Conservation (phyloP, 768 basidiomycete species). For the Lactarius sanguifluus region DNA sequence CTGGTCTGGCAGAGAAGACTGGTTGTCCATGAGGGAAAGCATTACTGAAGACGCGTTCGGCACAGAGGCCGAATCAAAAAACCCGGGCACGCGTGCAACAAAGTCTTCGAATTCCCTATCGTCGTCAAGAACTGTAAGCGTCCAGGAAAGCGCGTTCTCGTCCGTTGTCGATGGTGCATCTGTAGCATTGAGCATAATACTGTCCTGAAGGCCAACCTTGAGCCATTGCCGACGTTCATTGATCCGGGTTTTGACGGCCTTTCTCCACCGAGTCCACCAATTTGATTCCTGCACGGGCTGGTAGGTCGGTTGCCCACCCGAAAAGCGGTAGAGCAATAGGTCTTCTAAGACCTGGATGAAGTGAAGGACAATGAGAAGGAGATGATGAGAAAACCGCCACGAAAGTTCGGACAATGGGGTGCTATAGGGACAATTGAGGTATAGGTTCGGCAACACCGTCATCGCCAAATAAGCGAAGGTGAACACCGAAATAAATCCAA, state of each 20-base stretch:
- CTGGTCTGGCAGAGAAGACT: no score
- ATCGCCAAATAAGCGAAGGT: not conserved
- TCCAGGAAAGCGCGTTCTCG: conserved; percentile 11
- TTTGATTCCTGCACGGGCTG: no score
- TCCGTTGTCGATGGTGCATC: conserved; percentile 4
- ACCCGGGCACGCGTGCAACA: conserved; percentile 8
- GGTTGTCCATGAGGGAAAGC: conserved; percentile 5
- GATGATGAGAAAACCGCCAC: not conserved
- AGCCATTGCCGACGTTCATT: not conserved
- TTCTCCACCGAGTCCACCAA: no score
- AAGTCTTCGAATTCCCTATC: conserved; percentile 16
- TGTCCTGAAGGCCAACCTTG: conserved; percentile 2
- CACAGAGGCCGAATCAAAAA: conserved; percentile 1
- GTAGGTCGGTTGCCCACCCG: not conserved
- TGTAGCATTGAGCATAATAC: conserved; percentile 2
- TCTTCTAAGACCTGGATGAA: not conserved
- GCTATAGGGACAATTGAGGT: conserved; percentile 10
- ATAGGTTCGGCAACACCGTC: conserved; percentile 3
- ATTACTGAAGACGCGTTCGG: conserved; percentile 5
- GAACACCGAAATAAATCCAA: not conserved
- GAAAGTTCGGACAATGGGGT: not conserved
- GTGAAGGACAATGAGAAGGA: not conserved
- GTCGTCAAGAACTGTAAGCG: conserved; percentile 6
- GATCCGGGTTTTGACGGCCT: not conserved
- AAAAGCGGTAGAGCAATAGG: not conserved